Conservation (phyloP, 2,329 filamentous ascomycete genomes). For the Ceratocystis cacaofunesta region DNA sequence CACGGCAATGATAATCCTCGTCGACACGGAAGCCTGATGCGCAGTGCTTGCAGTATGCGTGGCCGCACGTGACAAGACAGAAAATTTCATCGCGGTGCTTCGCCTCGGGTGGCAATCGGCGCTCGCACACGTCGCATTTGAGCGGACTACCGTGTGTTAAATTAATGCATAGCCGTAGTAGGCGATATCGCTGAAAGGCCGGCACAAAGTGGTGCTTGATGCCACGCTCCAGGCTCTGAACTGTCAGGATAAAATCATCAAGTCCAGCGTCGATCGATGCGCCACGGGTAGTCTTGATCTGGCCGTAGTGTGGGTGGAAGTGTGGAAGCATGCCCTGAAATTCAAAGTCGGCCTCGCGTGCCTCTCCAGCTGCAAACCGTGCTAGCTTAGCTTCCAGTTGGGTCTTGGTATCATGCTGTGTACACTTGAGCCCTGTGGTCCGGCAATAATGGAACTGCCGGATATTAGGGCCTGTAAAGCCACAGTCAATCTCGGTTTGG, state of each 20-base stretch:
- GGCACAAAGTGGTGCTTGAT: slow-evolving; percentile 10
- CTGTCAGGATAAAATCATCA: slow-evolving; percentile 18
- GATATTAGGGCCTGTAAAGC: neutral
- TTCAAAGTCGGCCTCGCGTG: slow-evolving; percentile 18
- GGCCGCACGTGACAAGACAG: slow-evolving; percentile 21
- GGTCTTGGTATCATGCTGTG: neutral
- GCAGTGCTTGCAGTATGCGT: slow-evolving; percentile 20
- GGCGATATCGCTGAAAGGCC: slow-evolving; percentile 7
- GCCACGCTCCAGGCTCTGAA: slow-evolving; percentile 17
- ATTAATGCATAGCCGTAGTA: slow-evolving; percentile 2
- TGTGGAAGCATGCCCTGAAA: slow-evolving; percentile 18
- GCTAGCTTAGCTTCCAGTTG: slow-evolving; percentile 1
- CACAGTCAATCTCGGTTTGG: slow-evolving; percentile 6
- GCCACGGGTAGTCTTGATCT: slow-evolving; percentile 16
- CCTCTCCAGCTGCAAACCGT: neutral
- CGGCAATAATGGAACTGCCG: slow-evolving; percentile 9
- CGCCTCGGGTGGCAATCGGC: neutral
- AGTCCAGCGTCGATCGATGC: slow-evolving; percentile 18
- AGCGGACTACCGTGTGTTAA: neutral
- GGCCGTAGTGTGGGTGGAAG: slow-evolving; percentile 16
- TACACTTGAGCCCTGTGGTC: slow-evolving; percentile 15
- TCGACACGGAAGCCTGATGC: neutral
- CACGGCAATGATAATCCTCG: slow-evolving; percentile 16
- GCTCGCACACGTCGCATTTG: slow-evolving; percentile 13
- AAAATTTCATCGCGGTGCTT: slow-evolving; percentile 9